These are phyloP conservation scores for Seiridium cupressi DNA, from an alignment of 2,329 filamentous ascomycete genomes.

Conservation along the genomic window DNA sequence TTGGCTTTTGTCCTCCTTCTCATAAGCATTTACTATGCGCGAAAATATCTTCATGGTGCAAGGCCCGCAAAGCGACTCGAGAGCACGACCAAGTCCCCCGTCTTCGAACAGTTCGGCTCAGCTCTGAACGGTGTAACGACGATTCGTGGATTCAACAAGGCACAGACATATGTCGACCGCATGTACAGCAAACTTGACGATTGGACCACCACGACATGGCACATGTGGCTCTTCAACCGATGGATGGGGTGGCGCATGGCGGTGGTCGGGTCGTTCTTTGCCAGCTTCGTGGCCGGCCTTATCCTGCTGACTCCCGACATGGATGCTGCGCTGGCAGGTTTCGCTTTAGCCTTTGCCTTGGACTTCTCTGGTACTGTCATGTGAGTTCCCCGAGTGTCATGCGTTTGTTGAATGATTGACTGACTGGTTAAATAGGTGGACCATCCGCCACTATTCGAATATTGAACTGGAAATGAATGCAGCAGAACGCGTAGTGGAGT, in stretches of 20 bases:
- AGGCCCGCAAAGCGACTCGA: conserved; percentile 76
- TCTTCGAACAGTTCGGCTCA: conserved; percentile 78
- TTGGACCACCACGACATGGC: conserved; percentile 64
- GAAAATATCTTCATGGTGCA: conserved; percentile 66
- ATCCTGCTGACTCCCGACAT: conserved; percentile 62
- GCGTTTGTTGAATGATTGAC: neutral
- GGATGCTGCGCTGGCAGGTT: conserved; percentile 70
- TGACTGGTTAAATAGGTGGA: conserved; percentile 25
- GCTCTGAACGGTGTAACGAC: conserved; percentile 71
- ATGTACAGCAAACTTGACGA: conserved; percentile 71
- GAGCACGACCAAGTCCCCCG: conserved; percentile 72
- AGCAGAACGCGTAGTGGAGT: conserved; percentile 74
- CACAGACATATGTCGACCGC: conserved; percentile 61
- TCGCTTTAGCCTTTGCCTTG: conserved; percentile 71
- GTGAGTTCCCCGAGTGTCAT: neutral
- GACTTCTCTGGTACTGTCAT: conserved; percentile 65
- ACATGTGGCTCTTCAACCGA: conserved; percentile 70
- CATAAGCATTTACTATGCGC: conserved; percentile 56
- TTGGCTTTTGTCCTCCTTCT: conserved; percentile 57
- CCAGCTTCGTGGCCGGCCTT: conserved; percentile 61
- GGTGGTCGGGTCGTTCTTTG: conserved; percentile 67
- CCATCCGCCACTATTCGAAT: conserved; percentile 65
- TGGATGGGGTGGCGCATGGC: conserved; percentile 77
- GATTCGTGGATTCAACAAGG: conserved; percentile 73
- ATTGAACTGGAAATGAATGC: conserved; percentile 79